Evolutionary conservation across 148 eudicot species (phyloP).

Genomic region (Arbutus unedo): DNA sequence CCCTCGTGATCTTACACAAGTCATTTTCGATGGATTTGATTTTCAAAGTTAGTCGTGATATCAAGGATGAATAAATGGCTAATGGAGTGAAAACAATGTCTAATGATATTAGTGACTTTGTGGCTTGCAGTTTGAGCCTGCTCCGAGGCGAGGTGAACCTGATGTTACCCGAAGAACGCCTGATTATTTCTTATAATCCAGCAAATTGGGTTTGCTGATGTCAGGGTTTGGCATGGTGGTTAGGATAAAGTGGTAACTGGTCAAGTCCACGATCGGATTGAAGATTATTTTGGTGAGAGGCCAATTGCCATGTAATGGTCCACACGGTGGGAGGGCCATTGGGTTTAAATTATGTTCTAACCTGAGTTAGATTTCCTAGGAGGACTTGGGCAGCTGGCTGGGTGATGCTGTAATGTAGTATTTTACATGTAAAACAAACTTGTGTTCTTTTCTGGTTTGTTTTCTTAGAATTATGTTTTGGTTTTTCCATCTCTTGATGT

Average conservation of each 20-base stretch:
- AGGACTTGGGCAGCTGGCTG: conserved; percentile 4
- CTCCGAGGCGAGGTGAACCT: conserved; percentile 76
- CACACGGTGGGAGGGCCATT: not conserved
- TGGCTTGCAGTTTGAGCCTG: conserved; percentile 65
- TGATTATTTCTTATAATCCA: conserved; percentile 58
- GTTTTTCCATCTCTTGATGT: not conserved
- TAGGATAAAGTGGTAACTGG: not conserved
- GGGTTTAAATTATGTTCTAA: conserved; percentile 20
- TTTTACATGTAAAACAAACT: conserved; percentile 4
- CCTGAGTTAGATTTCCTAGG: conserved; percentile 17
- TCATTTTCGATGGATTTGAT: not conserved
- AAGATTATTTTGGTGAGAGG: conserved; percentile 5
- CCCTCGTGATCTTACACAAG: not conserved
- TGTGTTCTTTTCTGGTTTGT: not conserved
- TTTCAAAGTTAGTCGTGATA: not conserved
- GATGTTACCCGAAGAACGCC: conserved; percentile 73
- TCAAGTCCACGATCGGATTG: conserved; percentile 3
- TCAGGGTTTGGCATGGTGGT: conserved; percentile 17
- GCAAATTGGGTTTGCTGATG: conserved; percentile 25
- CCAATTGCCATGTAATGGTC: conserved; percentile 16
- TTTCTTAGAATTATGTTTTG: not conserved
- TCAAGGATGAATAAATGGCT: not conserved
- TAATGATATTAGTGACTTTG: conserved; percentile 10
- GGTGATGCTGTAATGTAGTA: conserved; percentile 24
- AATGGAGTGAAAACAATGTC: not conserved